Evolutionary conservation across 2,329 filamentous ascomycete genomes (phyloP), one percentile per base, ranked within the genome.

Genomic region (Scolecobasidium constrictum): DNA sequence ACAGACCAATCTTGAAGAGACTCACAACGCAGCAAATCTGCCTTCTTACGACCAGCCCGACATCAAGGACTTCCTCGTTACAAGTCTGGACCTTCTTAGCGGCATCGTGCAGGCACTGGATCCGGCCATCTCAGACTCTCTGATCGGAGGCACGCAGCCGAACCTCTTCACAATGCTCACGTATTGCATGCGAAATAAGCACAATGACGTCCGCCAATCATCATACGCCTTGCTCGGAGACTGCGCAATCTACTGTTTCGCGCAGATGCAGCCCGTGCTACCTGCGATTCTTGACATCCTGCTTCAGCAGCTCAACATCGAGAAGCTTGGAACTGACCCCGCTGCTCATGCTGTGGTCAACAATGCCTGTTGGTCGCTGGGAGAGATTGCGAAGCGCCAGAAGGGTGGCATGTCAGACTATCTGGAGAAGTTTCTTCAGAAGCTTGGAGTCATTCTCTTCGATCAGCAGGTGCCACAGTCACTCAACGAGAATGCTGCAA

Each of bases 331-430:
- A 12, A 31, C 9, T n/a, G 26, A 31, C n/a, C 26, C 26, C 9
- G 17, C 34, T 18, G 17, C 11, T 7, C 95, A 94, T 60, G 86
- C 87, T 47, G 88, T 96, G 21, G 80, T 96, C 46, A 98, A 96
- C 72, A 98, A 98, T 58, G 90, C 92, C 17, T 96, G 90, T 66
- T 98, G 92, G 92, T 93, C 88, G 5, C 81, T 80, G 18, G 92
- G 92, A 34, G 92, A 98, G 66, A 92, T 96, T 48, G 78, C 87
- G 13, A 79, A 94, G 61, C 80, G 86, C 47, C 73, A 84, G 57
- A 77, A 80, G 48, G 67, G 70, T 21, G 77, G 73, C 42, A 84
- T 95, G 77, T 72, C 72, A 1, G 82, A 81, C 1, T 94, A 83
- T 57, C 75, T 87, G 7, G 78, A 84, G 17, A 76, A 83, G 48